A percentile compares a stretch with the other conserved stretches of the same genome.
Conservation (phyloP, 2,329 filamentous ascomycete genomes). For the Gliomastix tumulicola region DNA sequence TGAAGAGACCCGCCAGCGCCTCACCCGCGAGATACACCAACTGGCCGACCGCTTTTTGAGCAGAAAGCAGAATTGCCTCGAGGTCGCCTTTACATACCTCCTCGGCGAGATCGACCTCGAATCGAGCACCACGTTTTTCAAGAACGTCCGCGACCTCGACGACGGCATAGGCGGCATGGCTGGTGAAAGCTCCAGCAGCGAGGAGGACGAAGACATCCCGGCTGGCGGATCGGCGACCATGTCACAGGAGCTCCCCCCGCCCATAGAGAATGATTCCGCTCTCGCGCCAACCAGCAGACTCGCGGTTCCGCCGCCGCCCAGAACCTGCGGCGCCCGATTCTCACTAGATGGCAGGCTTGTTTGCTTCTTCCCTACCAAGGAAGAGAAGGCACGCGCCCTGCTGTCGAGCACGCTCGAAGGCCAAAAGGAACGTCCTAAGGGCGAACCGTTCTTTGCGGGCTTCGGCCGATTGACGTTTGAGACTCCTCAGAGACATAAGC, state of each 20-base stretch:
- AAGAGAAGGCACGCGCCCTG: slow-evolving; percentile 47
- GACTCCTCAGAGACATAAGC: slow-evolving; percentile 37
- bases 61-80: slow-evolving; percentile 54
- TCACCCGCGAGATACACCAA: slow-evolving; percentile 49
- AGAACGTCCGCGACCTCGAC: slow-evolving; percentile 55
- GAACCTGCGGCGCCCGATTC: slow-evolving; percentile 54
- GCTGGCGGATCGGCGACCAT: slow-evolving; percentile 48
- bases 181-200: slow-evolving; percentile 81
- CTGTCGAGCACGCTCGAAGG: slow-evolving; percentile 39
- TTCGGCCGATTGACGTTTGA: slow-evolving; percentile 50
- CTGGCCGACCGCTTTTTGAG: slow-evolving; percentile 48
- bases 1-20: slow-evolving; percentile 40
- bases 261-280: slow-evolving; percentile 44
- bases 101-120: slow-evolving; percentile 57
- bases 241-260: slow-evolving; percentile 54
- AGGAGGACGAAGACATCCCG: slow-evolving; percentile 58
- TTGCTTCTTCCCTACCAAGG: slow-evolving; percentile 64
- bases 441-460: slow-evolving; percentile 49
- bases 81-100: slow-evolving; percentile 55
- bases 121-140: slow-evolving; percentile 53
- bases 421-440: slow-evolving; percentile 39
- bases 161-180: slow-evolving; percentile 39
- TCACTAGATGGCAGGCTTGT: slow-evolving; percentile 55
- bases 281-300: slow-evolving; percentile 43
- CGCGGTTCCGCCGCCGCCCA: slow-evolving; percentile 48